Evolutionary conservation across 495 filamentous ascomycete genomes (phyloP), one percentile per base, ranked within the genome.

Genomic region (Penicillium herquei): DNA sequence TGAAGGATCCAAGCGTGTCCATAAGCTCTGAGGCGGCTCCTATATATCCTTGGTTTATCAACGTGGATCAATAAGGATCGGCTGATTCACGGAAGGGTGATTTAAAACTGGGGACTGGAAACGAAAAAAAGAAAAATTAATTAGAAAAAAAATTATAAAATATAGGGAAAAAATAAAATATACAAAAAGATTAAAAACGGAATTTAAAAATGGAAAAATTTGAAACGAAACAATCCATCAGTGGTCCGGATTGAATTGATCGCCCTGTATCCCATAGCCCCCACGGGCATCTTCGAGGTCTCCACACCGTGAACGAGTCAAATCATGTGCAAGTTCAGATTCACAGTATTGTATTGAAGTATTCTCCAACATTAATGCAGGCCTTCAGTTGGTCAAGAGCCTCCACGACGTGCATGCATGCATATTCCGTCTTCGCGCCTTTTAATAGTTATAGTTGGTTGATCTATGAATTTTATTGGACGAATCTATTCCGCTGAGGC

Each of bases 41-140:
- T 60, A 60, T 60, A 59, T 40, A 56, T 42, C 42, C 35, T 26
- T 34, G 41, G 31, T 14, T 14, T 6, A 37, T 21, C 3, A 37
- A 3, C 39, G 47, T 33, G 41, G 41, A 49, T 55, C 49, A 56
- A 52, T 52, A 48, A 49, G 31, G 52, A 52, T 52, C 41, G 53
- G 37, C 30, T 52, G 39, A 37, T 49, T 48, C 3, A 41, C 37
- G 45, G 52, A 32, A 55, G 26, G 14, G 56, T 30, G 51, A 54
- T 58, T 52, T 51, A 44, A 49, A 52, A 52, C 43, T 52, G 50
- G 50, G 50, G 26, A 9, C 42, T 2, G 21, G 21, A 26, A 10
- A 46, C 12, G 43, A 51, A 10, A n/a, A 33, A 32, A 10, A n/a
- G n/a, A 32, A 26, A 16, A 14, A 48, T 14, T 12, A 17, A 33